Percentiles rank a stretch among this genome's conserved stretches.
Evolutionary conservation across 129 eudicot genomes (phyloP).

Genomic region (Helianthus annuus): HanXRQr2.0-SUNRISE NC_035436.2:203281975-203282474

Average conservation of each 20-base stretch:
- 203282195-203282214: not conserved
- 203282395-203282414: too few species aligned
- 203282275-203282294: conserved; percentile 6
- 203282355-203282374: too few species aligned
- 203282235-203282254: not conserved
- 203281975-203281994: conserved; percentile 6
- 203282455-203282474: too few species aligned
- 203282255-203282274: conserved; percentile 26
- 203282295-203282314: too few species aligned
- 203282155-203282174: conserved; percentile 11
- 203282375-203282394: too few species aligned
- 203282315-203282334: too few species aligned
- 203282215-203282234: conserved; percentile 25
- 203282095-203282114: conserved; percentile 11
- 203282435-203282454: too few species aligned
- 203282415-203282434: too few species aligned
- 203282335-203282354: too few species aligned
- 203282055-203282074: conserved; percentile 29
- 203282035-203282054: conserved; percentile 23
- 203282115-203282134: conserved; percentile 21
- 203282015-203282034: conserved; percentile 6
- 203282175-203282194: conserved; percentile 10
- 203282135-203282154: conserved; percentile 21
- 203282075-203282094: conserved; percentile 1
- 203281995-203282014: not conserved